Evolutionary conservation across 2,329 filamentous ascomycete species (phyloP).

Genomic region (Cercospora zeina): DNA sequence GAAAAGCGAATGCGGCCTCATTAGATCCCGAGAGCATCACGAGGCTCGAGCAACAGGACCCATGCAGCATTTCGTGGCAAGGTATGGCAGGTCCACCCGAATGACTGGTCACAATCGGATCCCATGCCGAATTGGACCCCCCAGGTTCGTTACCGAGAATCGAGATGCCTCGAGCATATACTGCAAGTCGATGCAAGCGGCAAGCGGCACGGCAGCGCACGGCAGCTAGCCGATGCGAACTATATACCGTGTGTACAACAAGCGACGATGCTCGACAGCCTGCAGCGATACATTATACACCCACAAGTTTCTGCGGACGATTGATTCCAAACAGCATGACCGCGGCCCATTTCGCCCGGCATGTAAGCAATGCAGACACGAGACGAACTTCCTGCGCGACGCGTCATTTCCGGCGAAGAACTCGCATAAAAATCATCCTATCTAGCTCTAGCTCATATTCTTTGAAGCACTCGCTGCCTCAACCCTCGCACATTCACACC

Average conservation of each 20-base stretch:
- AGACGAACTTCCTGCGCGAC: neutral
- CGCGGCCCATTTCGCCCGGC: neutral
- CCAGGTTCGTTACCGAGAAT: neutral
- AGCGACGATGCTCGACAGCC: neutral
- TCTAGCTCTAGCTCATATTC: neutral
- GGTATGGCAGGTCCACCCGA: neutral
- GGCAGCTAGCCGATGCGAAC: conserved; percentile 4
- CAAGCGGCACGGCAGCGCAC: neutral
- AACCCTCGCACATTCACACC: neutral
- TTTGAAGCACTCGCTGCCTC: neutral
- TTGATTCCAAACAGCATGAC: neutral
- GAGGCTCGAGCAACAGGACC: neutral
- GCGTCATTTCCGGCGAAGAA: neutral
- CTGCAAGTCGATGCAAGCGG: neutral
- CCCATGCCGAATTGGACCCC: neutral
- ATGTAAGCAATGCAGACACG: neutral
- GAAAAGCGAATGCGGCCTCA: neutral
- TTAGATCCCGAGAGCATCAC: neutral
- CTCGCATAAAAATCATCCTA: too few relatives aligned
- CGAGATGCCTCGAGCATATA: neutral
- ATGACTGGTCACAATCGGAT: neutral
- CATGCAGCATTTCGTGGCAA: neutral
- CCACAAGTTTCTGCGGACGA: neutral
- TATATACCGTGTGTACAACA: neutral
- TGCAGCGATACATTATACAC: neutral